Conservation (phyloP, 805 yeast genomes). For the Candida succiphila region DNA sequence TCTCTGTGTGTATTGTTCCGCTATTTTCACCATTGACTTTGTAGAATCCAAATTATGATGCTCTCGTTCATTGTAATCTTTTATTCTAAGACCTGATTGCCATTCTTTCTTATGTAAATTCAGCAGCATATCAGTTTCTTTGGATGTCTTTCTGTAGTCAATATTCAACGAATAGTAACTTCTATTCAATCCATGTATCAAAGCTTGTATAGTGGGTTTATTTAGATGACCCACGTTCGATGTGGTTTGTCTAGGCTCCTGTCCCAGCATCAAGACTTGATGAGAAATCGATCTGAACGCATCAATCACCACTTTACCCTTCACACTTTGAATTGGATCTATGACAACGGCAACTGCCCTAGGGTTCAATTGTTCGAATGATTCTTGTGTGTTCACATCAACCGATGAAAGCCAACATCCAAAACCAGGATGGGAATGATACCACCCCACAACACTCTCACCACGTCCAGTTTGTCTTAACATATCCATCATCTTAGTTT, state of each 20-base stretch:
- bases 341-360: slow-evolving; percentile 98
- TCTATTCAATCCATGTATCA: slow-evolving; percentile 94
- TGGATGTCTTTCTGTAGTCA: slow-evolving; percentile 84
- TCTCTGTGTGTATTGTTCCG: slow-evolving; percentile 80
- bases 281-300: slow-evolving; percentile 94
- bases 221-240: slow-evolving; percentile 91
- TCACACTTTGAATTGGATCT: slow-evolving; percentile 97
- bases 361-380: slow-evolving; percentile 90
- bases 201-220: slow-evolving; percentile 93
- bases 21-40: slow-evolving; percentile 76
- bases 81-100: slow-evolving; percentile 82
- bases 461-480: slow-evolving; percentile 97
- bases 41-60: slow-evolving; percentile 64
- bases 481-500: slow-evolving; percentile 99
- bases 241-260: slow-evolving; percentile 96
- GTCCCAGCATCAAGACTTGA: slow-evolving; percentile 83
- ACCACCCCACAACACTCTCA: slow-evolving; percentile 99
- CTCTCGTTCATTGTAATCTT: slow-evolving; percentile 72
- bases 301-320: slow-evolving; percentile 97
- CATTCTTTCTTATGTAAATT: slow-evolving; percentile 92
- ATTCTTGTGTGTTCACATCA: slow-evolving; percentile 96
- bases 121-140: slow-evolving; percentile 88
- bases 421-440: slow-evolving; percentile 98
- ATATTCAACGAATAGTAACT: slow-evolving; percentile 93
- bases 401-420: slow-evolving; percentile 99